A percentile compares a stretch with the other conserved stretches of the same genome.
These are phyloP conservation scores for Amaranthus cruentus DNA, from an alignment of 148 eudicot species.

Conservation along the genomic window DNA sequence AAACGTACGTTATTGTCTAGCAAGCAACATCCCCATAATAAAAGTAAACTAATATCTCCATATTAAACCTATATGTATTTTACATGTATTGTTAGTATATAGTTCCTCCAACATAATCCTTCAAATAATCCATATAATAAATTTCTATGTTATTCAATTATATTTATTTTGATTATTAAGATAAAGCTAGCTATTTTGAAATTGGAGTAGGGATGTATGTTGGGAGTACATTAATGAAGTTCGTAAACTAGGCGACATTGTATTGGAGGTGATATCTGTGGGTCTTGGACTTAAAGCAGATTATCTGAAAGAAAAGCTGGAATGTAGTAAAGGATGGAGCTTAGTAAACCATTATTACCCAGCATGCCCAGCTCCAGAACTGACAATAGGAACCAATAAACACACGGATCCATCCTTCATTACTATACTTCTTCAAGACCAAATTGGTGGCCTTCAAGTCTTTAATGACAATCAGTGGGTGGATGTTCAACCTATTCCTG, in stretches of 20 bases:
- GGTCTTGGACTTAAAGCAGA: conserved; percentile 40
- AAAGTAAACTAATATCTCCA: too few species aligned
- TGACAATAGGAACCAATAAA: conserved; percentile 13
- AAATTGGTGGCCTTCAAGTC: conserved; percentile 28
- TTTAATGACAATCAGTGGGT: conserved; percentile 26
- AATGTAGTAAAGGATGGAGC: conserved; percentile 28
- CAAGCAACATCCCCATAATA: too few species aligned
- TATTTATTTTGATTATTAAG: not conserved
- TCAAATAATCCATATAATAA: not conserved
- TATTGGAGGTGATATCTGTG: conserved; percentile 45
- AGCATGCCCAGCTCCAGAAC: conserved; percentile 22
- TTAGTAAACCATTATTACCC: conserved; percentile 46
- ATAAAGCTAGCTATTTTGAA: too few species aligned
- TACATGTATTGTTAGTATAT: too few species aligned
- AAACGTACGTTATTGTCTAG: too few species aligned
- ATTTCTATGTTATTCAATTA: not conserved
- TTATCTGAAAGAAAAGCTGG: conserved; percentile 31
- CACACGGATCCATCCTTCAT: conserved; percentile 20
- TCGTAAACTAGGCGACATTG: conserved; percentile 24
- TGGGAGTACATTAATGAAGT: conserved; percentile 40
- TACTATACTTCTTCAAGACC: conserved; percentile 27
- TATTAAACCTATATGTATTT: too few species aligned
- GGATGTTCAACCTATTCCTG: conserved; percentile 18
- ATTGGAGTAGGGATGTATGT: conserved; percentile 25
- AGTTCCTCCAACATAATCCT: too few species aligned